Conservation (phyloP, 345 rosid genomes). For the Dimocarpus longan region DNA sequence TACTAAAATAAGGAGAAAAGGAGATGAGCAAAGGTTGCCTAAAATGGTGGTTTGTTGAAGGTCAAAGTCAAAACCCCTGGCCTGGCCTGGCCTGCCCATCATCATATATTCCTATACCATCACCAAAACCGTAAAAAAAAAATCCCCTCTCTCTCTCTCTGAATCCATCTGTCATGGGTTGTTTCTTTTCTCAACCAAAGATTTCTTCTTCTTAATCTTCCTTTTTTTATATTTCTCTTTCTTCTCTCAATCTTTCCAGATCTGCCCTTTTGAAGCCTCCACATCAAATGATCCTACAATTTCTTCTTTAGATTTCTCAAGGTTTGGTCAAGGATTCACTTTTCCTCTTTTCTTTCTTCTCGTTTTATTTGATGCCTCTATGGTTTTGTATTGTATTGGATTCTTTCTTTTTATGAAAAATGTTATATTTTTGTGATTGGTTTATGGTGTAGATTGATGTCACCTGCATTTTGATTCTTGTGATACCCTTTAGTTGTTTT, state of each 20-base stretch:
- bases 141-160: not conserved
- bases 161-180: conserved; percentile 14
- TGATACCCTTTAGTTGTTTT: conserved; percentile 3
- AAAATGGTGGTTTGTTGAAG: conserved; percentile 45
- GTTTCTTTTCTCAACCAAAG: conserved; percentile 19
- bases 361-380: not conserved
- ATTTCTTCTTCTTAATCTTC: conserved; percentile 15
- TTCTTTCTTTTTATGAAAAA: not conserved
- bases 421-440: not conserved
- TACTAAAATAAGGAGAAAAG: conserved; percentile 22
- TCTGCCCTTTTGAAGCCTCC: conserved; percentile 26
- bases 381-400: not conserved
- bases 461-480: conserved; percentile 10
- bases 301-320: conserved; percentile 22
- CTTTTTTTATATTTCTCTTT: not conserved
- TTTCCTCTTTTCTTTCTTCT: not conserved
- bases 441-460: conserved; percentile 24
- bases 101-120: conserved; percentile 20
- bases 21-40: conserved; percentile 47
- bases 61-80: conserved; percentile 49
- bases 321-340: conserved; percentile 24
- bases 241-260: conserved; percentile 24
- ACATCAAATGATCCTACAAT: conserved; percentile 27
- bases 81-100: conserved; percentile 23
- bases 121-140: conserved; percentile 9